Evolutionary conservation across 225 moss, liverwort and hornwort species (phyloP).

Genomic region (Pseudisothecium myosuroides): DNA sequence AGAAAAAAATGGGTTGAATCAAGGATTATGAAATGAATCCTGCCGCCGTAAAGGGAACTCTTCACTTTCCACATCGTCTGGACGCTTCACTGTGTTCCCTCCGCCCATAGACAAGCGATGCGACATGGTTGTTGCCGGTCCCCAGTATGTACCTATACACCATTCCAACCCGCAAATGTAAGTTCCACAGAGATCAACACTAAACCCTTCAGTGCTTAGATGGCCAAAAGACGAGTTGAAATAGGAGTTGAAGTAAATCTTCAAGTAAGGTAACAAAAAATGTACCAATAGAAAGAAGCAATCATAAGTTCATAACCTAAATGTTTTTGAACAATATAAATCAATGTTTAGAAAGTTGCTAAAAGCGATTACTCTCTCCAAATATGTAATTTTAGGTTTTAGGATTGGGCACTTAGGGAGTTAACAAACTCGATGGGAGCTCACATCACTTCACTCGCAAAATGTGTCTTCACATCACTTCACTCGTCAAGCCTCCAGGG

Average conservation of each 20-base stretch:
- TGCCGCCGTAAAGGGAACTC: slow-evolving; percentile 75
- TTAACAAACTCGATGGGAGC: background rate
- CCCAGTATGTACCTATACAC: slow-evolving; percentile 44
- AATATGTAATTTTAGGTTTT: background rate
- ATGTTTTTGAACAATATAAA: background rate
- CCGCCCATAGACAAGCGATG: slow-evolving; percentile 70
- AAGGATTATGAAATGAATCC: slow-evolving; percentile 61
- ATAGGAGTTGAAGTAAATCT: background rate
- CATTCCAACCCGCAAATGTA: background rate
- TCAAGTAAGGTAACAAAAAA: background rate
- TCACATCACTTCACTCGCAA: background rate
- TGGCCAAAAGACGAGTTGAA: background rate
- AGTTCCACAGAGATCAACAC: background rate
- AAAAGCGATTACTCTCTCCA: background rate
- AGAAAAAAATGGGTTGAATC: background rate
- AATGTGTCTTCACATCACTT: no score
- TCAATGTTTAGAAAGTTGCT: background rate
- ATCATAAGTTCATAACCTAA: no score
- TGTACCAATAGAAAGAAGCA: background rate
- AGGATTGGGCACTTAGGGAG: background rate
- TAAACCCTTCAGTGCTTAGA: background rate
- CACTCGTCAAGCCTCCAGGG: background rate
- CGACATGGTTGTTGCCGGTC: slow-evolving; percentile 33
- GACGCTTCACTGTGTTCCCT: slow-evolving; percentile 42
- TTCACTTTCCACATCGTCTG: slow-evolving; percentile 62